Percentiles rank a stretch among this genome's conserved stretches.
Conservation (phyloP, 768 basidiomycete genomes). For the Coprinellus micaceus region DNA sequence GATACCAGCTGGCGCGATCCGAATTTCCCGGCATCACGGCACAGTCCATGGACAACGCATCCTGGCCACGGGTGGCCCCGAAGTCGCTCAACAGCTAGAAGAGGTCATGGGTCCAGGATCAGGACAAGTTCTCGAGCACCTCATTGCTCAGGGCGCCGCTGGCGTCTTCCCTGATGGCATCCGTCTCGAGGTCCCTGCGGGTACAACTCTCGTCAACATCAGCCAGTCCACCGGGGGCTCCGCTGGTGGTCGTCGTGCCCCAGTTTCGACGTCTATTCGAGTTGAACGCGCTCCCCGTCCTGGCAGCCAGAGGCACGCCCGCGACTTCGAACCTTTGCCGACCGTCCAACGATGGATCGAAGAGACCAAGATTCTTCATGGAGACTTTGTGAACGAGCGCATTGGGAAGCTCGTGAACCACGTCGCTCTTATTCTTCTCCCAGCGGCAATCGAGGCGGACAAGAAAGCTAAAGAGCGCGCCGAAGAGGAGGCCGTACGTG, state of each 20-base stretch:
- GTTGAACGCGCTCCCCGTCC: constrained; percentile 52
- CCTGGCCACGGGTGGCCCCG: constrained; percentile 45
- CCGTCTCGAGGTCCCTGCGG: constrained; percentile 71
- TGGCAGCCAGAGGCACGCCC: constrained; percentile 41
- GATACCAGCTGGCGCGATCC: constrained; percentile 38
- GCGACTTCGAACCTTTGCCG: constrained; percentile 72
- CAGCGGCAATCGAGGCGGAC: constrained; percentile 68
- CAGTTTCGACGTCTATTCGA: constrained; percentile 52
- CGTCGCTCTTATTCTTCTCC: constrained; percentile 68
- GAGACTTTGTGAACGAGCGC: constrained; percentile 67
- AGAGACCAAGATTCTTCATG: constrained; percentile 78
- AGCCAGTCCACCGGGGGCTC: too few species aligned
- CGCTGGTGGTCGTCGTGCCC: constrained; percentile 44
- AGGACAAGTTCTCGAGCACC: constrained; percentile 78
- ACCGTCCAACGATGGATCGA: constrained; percentile 88
- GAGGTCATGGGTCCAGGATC: constrained; percentile 79
- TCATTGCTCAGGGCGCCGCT: constrained; percentile 58
- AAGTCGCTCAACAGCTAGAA: constrained; percentile 74
- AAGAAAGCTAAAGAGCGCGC: constrained; percentile 55
- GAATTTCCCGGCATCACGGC: constrained; percentile 43
- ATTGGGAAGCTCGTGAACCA: constrained; percentile 67
- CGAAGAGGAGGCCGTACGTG: constrained; percentile 47
- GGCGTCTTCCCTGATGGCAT: constrained; percentile 55
- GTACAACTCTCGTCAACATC: constrained; percentile 49
- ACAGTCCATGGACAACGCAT: constrained; percentile 43